Base-by-base conservation (phyloP, 139 green algal genomes). In the Closterium sp. region DNA sequence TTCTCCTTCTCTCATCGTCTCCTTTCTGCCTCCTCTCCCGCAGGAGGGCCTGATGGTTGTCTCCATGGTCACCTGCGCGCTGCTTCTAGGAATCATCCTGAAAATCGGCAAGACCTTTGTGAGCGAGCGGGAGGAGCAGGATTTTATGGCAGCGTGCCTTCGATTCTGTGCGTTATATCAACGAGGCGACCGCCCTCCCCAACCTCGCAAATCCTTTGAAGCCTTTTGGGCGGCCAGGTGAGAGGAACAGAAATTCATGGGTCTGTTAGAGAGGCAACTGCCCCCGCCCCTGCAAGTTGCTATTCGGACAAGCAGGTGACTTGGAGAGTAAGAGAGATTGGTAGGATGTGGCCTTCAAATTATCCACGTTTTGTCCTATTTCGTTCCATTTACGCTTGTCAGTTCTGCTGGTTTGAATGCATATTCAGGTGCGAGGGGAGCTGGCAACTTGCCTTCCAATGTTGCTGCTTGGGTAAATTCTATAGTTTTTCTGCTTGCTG, bases 61-160 rank as follows among this genome's bases (percentile, higher is more conserved):
- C 85, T 90, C 93, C 34, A 95, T 95, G 90, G 93, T 95, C 7
- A 90, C 89, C 64, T 95, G 89, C 64, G 83, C 86, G 21, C 91
- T 95, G 31, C 95, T 95, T 84, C 85, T 95, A 34, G 86, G 35
- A 9, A 87, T 66, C 32, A 94, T 95, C 86, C 86, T 95, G 31
- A 94, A 94, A 9, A 92, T 91, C 55, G 93, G 93, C 34, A 93
- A 95, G 93, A 90, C 87, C 43, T 95, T 94, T 91, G 93, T 95
- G 23, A 87, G 23, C 34, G 92, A 94, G 88, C 89, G 94, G n/a
- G 93, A 91, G 38, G 93, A 95, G 93, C 83, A 93, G 85, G 90
- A 95, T n/a, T 95, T 94, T 85, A 90, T 95, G 36, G 85, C 55
- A 19, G 32, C 64, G 10, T 95, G 93, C 34, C 33, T 87, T 32